A percentile compares a stretch with the other conserved stretches of the same genome.
These are phyloP conservation scores for Neurospora sp. DNA, from an alignment of 495 filamentous ascomycete species.

Conservation along the genomic window DNA sequence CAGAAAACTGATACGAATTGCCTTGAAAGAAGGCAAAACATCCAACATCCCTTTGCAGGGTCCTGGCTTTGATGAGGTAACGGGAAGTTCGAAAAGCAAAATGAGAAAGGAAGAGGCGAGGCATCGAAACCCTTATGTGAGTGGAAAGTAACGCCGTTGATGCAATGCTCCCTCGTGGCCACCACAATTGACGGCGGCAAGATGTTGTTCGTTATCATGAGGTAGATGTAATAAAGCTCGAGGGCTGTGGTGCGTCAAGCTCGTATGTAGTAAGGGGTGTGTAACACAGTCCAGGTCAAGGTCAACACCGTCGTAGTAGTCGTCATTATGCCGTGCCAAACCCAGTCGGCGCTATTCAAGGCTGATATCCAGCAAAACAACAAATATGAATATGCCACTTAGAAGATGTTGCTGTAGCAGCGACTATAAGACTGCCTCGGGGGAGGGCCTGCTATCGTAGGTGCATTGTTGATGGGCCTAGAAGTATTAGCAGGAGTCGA, in stretches of 20 bases:
- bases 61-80: neutral
- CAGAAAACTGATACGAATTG: neutral
- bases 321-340: neutral
- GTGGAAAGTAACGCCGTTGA: neutral
- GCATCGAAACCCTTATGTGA: neutral
- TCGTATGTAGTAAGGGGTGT: neutral
- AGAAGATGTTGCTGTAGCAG: conserved; percentile 35
- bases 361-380: neutral
- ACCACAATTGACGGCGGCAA: neutral
- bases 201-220: neutral
- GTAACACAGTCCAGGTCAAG: neutral
- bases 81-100: neutral
- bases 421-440: conserved; percentile 14
- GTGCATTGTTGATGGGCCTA: conserved; percentile 15
- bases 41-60: neutral
- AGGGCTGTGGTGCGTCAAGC: neutral
- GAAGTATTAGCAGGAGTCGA: conserved; percentile 25
- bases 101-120: neutral
- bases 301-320: neutral
- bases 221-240: neutral
- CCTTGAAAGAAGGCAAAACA: neutral
- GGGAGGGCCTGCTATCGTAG: conserved; percentile 23
- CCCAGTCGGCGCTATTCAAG: neutral
- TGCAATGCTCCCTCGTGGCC: neutral
- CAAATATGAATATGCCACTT: conserved; percentile 17